Conservation (phyloP, 164 flowering plant species). For the Buxus sempervirens region DNA sequence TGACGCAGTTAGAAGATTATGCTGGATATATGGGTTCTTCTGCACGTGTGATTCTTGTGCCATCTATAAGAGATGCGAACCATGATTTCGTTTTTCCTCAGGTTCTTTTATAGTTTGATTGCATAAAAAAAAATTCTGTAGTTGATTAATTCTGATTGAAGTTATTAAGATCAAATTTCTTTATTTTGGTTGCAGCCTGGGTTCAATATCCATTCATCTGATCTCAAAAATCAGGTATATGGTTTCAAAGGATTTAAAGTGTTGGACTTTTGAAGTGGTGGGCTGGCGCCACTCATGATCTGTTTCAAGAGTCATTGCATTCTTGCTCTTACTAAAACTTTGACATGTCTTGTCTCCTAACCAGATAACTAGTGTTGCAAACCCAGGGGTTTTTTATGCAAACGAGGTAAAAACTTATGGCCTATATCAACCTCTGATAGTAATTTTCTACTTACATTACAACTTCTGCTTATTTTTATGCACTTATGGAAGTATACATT, state of each 20-base stretch:
- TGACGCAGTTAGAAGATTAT: constrained; percentile 79
- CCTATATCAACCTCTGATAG: neutral
- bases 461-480: neutral
- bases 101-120: constrained; percentile 37
- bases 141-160: neutral
- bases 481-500: neutral
- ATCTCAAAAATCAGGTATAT: constrained; percentile 64
- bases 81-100: constrained; percentile 98
- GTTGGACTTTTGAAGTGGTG: constrained; percentile 3
- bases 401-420: constrained; percentile 55
- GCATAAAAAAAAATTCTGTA: neutral
- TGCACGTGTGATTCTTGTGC: constrained; percentile 73
- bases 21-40: constrained; percentile 75
- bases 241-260: neutral
- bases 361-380: constrained; percentile 70
- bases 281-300: neutral
- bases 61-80: constrained; percentile 86
- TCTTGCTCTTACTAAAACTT: neutral
- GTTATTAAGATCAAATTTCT: constrained; percentile 1
- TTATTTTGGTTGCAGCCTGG: constrained; percentile 61
- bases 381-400: constrained; percentile 75
- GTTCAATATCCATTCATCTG: constrained; percentile 46
- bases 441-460: too few species aligned
- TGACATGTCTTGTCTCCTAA: constrained; percentile 10
- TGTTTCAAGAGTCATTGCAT: neutral